Conservation (phyloP, 2,329 filamentous ascomycete genomes). For the Monosporascus sp. region DNA sequence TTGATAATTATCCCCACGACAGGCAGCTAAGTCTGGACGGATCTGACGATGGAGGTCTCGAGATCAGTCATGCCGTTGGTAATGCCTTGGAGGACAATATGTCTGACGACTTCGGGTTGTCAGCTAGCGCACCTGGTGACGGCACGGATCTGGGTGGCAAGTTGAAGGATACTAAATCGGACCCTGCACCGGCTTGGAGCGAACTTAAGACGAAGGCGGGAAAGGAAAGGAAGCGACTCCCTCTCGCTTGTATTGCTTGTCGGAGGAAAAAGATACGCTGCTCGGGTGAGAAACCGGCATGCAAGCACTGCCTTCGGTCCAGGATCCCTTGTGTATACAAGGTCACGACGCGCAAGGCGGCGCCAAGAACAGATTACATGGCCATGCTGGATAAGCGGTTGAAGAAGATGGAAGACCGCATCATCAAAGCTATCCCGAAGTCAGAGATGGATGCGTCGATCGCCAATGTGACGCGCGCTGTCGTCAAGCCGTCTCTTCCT, state of each 20-base stretch:
- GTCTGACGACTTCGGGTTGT: constrained; percentile 55
- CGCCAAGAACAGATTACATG: constrained; percentile 96
- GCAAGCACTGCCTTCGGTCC: constrained; percentile 90
- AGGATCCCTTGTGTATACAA: constrained; percentile 97
- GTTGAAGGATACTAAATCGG: constrained; percentile 52
- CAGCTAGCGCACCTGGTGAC: constrained; percentile 40
- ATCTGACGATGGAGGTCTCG: constrained; percentile 41
- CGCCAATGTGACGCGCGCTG: constrained; percentile 66
- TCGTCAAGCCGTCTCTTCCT: constrained; percentile 74
- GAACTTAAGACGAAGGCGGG: constrained; percentile 88
- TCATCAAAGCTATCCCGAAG: constrained; percentile 92
- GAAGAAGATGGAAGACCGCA: constrained; percentile 95
- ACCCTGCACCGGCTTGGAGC: constrained; percentile 64
- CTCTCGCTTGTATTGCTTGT: constrained; percentile 91
- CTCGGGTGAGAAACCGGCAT: constrained; percentile 94
- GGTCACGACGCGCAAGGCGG: constrained; percentile 88
- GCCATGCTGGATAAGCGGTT: constrained; percentile 94
- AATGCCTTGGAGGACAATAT: constrained; percentile 48
- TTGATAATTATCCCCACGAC: constrained; percentile 17
- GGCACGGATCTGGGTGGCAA: constrained; percentile 49
- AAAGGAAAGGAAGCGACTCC: constrained; percentile 89
- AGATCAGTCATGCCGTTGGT: constrained; percentile 36
- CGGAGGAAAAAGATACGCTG: constrained; percentile 96
- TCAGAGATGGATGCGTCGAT: constrained; percentile 65
- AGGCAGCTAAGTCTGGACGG: constrained; percentile 27